A percentile compares a stretch with the other conserved stretches of the same genome.
phyloP scores from a whole-genome alignment of 2,329 filamentous ascomycete genomes.

The Alternaria gaisen region DNA sequence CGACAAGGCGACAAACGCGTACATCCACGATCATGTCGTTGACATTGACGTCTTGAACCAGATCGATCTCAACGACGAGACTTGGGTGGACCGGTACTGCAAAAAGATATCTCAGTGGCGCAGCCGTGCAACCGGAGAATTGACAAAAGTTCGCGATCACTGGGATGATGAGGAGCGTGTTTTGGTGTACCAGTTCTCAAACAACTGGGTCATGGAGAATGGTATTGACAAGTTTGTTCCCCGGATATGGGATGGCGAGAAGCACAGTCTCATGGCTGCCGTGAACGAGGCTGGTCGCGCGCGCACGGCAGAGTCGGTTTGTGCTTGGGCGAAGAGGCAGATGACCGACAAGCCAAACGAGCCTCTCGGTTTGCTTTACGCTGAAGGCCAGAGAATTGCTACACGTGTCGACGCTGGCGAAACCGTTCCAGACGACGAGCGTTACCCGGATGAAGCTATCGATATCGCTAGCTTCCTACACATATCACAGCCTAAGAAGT shows the following conservation, averaged over 20 bases:
- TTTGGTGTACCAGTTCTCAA: neutral
- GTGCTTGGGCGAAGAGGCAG: neutral
- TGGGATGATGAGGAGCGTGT: neutral
- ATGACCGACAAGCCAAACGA: neutral
- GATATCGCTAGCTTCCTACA: neutral
- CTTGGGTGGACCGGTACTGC: neutral
- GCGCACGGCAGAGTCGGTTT: constrained; percentile 1
- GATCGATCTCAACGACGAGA: neutral
- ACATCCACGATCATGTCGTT: neutral
- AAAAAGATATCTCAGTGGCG: constrained; percentile 3
- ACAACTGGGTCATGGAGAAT: neutral
- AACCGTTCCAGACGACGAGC: neutral
- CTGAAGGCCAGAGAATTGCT: neutral
- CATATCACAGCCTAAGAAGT: neutral
- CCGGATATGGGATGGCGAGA: neutral
- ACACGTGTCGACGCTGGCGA: neutral
- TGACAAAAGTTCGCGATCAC: neutral
- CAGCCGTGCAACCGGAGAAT: neutral
- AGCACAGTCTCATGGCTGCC: neutral
- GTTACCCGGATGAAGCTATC: neutral
- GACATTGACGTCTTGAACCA: neutral
- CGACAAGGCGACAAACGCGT: neutral
- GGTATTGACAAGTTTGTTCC: neutral
- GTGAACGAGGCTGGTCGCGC: neutral
- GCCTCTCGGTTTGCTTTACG: neutral